These are phyloP conservation scores for Kodamaea sp. DNA, from an alignment of 1,139 yeast genomes.

Conservation along the genomic window DNA sequence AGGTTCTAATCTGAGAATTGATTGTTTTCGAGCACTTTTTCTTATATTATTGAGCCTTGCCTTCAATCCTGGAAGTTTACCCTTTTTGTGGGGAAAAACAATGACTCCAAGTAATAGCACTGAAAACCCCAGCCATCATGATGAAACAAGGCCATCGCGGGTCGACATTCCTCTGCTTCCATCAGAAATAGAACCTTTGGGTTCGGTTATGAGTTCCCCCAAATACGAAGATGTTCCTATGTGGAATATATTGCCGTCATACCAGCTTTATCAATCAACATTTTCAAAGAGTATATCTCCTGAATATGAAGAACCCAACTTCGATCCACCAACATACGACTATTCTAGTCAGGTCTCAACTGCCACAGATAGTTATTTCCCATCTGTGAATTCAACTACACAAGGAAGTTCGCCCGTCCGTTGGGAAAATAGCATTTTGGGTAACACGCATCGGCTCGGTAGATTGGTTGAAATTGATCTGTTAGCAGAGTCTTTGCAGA, in stretches of 20 bases:
- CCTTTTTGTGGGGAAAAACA: no score
- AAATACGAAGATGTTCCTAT: slow-evolving; percentile 25
- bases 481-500: slow-evolving; percentile 15
- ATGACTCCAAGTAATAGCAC: no score
- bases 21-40: no score
- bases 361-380: slow-evolving; percentile 8
- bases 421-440: slow-evolving; percentile 27
- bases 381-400: slow-evolving; percentile 6
- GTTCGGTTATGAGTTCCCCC: slow-evolving; percentile 17
- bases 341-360: slow-evolving; percentile 9
- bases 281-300: slow-evolving; percentile 26
- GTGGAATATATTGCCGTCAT: slow-evolving; percentile 27
- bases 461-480: slow-evolving; percentile 15
- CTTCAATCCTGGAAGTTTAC: no score
- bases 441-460: slow-evolving; percentile 23
- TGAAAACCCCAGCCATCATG: no score
- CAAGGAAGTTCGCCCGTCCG: slow-evolving; percentile 10
- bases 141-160: neutral
- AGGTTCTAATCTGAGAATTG: no score
- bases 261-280: slow-evolving; percentile 24
- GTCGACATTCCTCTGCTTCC: neutral
- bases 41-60: no score
- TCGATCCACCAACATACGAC: slow-evolving; percentile 24
- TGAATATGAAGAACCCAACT: slow-evolving; percentile 16
- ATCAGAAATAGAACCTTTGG: neutral